Percentiles rank a stretch among this genome's conserved stretches.
Conservation (phyloP, 352 stramenopile genomes). For the Phytophthora colocasiae region DNA sequence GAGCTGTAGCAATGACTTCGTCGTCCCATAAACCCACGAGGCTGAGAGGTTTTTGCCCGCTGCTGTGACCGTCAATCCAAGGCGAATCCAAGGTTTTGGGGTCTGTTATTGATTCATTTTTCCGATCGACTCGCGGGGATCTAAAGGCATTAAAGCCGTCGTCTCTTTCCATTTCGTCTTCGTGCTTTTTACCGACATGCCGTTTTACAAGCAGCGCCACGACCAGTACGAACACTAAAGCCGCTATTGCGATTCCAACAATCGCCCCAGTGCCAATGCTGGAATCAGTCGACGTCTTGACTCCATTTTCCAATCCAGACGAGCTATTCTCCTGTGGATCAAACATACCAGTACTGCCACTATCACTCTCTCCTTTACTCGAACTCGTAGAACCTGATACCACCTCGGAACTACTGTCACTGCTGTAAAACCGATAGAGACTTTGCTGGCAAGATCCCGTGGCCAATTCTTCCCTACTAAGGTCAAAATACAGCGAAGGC, state of each 20-base stretch:
- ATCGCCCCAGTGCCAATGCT: slow-evolving; percentile 13
- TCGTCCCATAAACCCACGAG: slow-evolving; percentile 36
- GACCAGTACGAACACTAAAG: slow-evolving; percentile 14
- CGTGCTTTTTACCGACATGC: slow-evolving; percentile 4
- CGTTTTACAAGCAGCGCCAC: slow-evolving; percentile 5
- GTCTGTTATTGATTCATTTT: slow-evolving; percentile 1
- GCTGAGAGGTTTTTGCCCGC: slow-evolving; percentile 13
- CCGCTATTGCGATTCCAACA: slow-evolving; percentile 11
- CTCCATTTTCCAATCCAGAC: neutral
- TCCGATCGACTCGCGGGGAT: slow-evolving; percentile 11
- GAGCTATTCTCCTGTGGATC: slow-evolving; percentile 4
- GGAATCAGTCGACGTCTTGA: neutral
- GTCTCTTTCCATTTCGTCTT: slow-evolving; percentile 2
- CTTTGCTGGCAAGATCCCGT: slow-evolving; percentile 17
- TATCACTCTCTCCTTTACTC: neutral
- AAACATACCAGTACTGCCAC: neutral
- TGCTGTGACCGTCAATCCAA: neutral
- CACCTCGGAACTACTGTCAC: neutral
- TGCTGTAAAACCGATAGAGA: slow-evolving; percentile 30
- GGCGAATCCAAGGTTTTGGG: slow-evolving; percentile 6
- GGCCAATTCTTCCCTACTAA: slow-evolving; percentile 11
- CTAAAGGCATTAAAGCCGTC: slow-evolving; percentile 10
- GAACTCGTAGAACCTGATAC: neutral
- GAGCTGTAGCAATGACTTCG: slow-evolving; percentile 34
- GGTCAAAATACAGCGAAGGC: slow-evolving; percentile 23